Evolutionary conservation across 495 filamentous ascomycete genomes (phyloP).

Genomic region (Penicillium turbatum): DNA sequence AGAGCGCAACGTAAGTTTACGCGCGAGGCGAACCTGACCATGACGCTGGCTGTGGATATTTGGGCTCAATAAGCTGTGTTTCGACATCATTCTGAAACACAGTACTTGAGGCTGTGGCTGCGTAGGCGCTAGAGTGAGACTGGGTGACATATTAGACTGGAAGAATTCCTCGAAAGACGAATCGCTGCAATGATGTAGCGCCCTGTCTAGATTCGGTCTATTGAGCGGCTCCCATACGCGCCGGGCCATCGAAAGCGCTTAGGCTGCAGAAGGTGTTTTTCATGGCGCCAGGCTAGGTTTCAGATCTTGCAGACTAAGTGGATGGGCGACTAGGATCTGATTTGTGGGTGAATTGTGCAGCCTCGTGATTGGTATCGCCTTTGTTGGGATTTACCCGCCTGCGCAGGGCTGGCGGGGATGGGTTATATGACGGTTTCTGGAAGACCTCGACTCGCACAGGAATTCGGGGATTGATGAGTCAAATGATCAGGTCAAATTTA

Average conservation of each 20-base stretch:
- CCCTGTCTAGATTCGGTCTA: conserved; percentile 20
- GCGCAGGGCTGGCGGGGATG: not conserved
- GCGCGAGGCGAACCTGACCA: conserved; percentile 18
- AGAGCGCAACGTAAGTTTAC: conserved; percentile 10
- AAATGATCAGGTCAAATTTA: not conserved
- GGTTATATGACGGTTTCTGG: not conserved
- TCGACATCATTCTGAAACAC: conserved; percentile 25
- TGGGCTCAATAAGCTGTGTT: conserved; percentile 6
- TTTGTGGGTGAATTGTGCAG: not conserved
- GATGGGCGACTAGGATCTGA: not conserved
- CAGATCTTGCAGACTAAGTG: conserved; percentile 1
- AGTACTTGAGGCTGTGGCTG: conserved; percentile 14
- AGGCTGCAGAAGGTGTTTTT: conserved; percentile 2
- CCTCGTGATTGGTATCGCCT: not conserved
- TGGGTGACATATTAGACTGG: conserved; percentile 15
- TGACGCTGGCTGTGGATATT: conserved; percentile 11
- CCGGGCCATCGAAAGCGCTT: conserved; percentile 32
- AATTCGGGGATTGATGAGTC: too few species aligned
- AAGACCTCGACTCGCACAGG: conserved; percentile 1
- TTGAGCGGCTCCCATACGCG: conserved; percentile 33
- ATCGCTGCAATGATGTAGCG: conserved; percentile 15
- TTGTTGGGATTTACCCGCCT: not conserved
- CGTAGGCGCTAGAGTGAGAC: conserved; percentile 41
- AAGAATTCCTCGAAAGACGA: not conserved
- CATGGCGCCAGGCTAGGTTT: conserved; percentile 13